Base-by-base conservation (phyloP, 2,329 filamentous ascomycete genomes). In the Teratosphaeria zuluensis region DNA sequence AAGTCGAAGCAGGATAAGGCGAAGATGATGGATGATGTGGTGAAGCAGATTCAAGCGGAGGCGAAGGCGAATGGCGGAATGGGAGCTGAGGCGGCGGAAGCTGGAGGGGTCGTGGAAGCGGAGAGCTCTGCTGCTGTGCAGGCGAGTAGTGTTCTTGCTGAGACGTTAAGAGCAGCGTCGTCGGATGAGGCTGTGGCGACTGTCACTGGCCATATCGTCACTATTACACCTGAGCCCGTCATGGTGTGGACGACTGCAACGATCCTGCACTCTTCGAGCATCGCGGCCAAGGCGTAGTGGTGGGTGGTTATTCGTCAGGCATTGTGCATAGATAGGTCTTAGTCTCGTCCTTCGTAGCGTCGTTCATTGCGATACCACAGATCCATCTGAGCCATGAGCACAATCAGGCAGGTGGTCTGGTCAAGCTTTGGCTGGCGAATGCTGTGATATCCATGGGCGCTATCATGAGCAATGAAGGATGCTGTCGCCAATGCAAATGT, bases 11-110 rank as follows among this genome's bases (percentile, higher is more conserved):
- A 51, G 48, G 56, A 61, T 30, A 48, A n/a, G 48, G 51, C 59
- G 55, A 58, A 61, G 52, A 32, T 24, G 56, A 38, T 61, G 11
- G 53, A 57, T 7, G 61, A 63, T 8, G 51, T 60, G 42, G 53
- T 58, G 60, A 59, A 59, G 56, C 60, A 61, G 58, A 56, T 61
- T n/a, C 58, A 59, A 31, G 54, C 52, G n/a, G 64, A 62, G 58
- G 60, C 63, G 5, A 21, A 56, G 12, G 33, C 33, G 21, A 38
- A 54, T n/a, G 57, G 14, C 4, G 35, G 35, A 8, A n/a, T 5
- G 42, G 42, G n/a, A n/a, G 42, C 4, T 55, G 31, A 28, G 42
- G 52, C 9, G 33, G 19, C 21, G 9, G 52, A 28, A 14, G 24
- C 33, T 54, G 21, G 12, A 31, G 24, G 7, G 30, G 52, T 24